A percentile compares a stretch with the other conserved stretches of the same genome.
These are phyloP conservation scores for Metschnikowia lochheadii DNA, from an alignment of 805 yeast genomes.

Conservation along the genomic window DNA sequence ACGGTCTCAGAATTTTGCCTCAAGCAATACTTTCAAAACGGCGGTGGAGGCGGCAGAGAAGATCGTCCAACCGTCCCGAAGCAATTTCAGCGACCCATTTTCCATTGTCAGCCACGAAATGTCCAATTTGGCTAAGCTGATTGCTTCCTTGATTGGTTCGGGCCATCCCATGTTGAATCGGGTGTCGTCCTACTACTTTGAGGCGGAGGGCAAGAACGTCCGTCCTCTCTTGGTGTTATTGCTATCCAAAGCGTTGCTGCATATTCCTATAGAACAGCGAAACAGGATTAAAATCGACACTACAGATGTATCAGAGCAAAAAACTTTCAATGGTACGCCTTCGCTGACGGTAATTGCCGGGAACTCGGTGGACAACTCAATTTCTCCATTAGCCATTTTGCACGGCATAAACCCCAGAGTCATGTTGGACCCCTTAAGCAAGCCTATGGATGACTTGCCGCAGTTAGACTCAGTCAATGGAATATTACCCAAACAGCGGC, in stretches of 20 bases:
- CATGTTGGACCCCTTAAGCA: constrained; percentile 75
- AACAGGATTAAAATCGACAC: constrained; percentile 58
- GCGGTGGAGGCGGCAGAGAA: constrained; percentile 73
- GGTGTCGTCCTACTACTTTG: constrained; percentile 92
- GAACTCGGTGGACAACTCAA: constrained; percentile 53
- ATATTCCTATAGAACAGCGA: constrained; percentile 68
- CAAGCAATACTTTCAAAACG: constrained; percentile 31
- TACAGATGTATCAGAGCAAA: constrained; percentile 63
- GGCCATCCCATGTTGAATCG: constrained; percentile 92
- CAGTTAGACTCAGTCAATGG: constrained; percentile 59
- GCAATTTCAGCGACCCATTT: constrained; percentile 71
- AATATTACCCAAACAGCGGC: constrained; percentile 88
- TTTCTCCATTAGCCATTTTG: constrained; percentile 77
- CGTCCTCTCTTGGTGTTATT: constrained; percentile 86
- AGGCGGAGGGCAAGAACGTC: constrained; percentile 93
- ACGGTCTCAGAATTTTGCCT: not conserved
- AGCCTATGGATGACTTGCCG: constrained; percentile 72
- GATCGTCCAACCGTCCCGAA: constrained; percentile 50
- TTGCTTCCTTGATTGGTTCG: constrained; percentile 81
- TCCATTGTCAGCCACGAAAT: constrained; percentile 89
- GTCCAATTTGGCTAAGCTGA: constrained; percentile 83
- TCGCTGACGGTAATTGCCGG: constrained; percentile 54
- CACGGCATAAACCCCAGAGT: constrained; percentile 89
- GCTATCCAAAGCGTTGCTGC: constrained; percentile 72
- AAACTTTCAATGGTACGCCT: constrained; percentile 57